These are phyloP conservation scores for Dictyostelium capitatum DNA, from an alignment of 78 protist genomes.

Conservation along the genomic window DNA sequence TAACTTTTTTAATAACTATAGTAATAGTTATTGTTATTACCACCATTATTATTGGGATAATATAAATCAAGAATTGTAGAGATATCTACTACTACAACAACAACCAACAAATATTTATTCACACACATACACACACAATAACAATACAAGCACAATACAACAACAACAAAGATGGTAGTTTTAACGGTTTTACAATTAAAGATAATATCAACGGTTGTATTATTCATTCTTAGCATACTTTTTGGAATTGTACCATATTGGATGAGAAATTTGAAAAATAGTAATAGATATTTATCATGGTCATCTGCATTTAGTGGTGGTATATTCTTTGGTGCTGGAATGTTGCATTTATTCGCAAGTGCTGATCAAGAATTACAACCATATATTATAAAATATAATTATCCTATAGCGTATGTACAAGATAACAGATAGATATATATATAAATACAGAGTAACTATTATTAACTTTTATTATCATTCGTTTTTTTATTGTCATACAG, in stretches of 20 bases:
- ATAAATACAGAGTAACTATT: too few species aligned
- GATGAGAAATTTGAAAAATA: slow-evolving; percentile 18
- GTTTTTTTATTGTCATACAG: neutral
- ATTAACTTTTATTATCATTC: neutral
- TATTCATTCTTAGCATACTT: slow-evolving; percentile 22
- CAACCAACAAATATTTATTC: too few species aligned
- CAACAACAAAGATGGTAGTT: too few species aligned
- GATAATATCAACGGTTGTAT: slow-evolving; percentile 29
- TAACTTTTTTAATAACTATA: too few species aligned
- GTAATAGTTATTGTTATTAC: too few species aligned
- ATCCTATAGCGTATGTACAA: slow-evolving; percentile 63
- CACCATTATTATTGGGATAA: too few species aligned
- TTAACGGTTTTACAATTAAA: slow-evolving; percentile 1
- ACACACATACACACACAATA: too few species aligned
- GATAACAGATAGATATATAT: too few species aligned
- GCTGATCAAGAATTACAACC: neutral
- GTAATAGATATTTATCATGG: slow-evolving; percentile 10
- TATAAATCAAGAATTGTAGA: too few species aligned
- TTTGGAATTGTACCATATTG: slow-evolving; percentile 52
- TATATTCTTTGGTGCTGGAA: slow-evolving; percentile 68
- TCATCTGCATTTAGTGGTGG: slow-evolving; percentile 50
- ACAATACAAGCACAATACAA: too few species aligned
- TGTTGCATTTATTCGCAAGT: slow-evolving; percentile 60
- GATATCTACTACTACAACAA: too few species aligned
- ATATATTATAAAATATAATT: slow-evolving; percentile 25